Conservation (phyloP, 2,329 filamentous ascomycete genomes). For the Colletotrichum limetticola region DNA sequence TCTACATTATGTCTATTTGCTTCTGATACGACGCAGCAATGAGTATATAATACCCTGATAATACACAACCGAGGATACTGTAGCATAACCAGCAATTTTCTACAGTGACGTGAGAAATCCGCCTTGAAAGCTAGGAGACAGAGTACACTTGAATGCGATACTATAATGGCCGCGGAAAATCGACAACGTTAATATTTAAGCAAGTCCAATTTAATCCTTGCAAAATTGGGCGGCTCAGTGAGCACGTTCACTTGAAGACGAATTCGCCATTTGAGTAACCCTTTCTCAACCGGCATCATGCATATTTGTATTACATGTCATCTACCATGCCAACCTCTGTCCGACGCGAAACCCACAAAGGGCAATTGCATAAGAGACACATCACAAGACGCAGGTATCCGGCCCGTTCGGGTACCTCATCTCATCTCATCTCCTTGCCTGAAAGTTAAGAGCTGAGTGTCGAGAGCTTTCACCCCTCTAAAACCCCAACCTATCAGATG, state of each 20-base stretch:
- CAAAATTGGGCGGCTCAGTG: no score
- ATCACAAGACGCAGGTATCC: not conserved
- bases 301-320: no score
- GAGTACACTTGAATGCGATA: no score
- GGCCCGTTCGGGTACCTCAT: not conserved
- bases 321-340: not conserved
- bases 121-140: no score
- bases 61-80: not conserved
- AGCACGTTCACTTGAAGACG: no score
- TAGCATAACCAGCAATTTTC: no score
- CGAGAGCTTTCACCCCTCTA: not conserved
- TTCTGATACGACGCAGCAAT: not conserved
- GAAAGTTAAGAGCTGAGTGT: not conserved
- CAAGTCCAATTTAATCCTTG: no score
- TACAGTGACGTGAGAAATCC: not conserved
- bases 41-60: not conserved
- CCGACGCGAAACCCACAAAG: not conserved
- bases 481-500: constrained; percentile 29
- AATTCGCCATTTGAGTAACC: no score
- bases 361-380: not conserved
- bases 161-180: no score
- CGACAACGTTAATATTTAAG: no score
- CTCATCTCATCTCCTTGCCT: not conserved
- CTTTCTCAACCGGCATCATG: no score
- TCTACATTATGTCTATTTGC: not conserved